A percentile compares a stretch with the other conserved stretches of the same genome.
Conservation (phyloP, 805 yeast genomes). For the Lipomyces orientalis region DNA sequence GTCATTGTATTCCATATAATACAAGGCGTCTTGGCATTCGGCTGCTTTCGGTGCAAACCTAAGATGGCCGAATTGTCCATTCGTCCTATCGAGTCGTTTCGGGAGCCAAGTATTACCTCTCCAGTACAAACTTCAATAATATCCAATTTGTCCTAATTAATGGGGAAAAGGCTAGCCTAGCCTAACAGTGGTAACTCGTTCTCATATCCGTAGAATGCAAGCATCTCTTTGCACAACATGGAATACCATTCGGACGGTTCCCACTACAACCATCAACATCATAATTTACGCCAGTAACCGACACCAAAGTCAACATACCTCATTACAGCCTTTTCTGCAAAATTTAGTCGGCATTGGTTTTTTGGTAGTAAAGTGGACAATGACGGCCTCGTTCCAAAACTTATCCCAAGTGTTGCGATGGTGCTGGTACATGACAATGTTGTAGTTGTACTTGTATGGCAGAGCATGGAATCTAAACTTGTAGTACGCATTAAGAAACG, state of each 20-base stretch:
- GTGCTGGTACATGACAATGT: slow-evolving; percentile 39
- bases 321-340: slow-evolving; percentile 34
- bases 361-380: slow-evolving; percentile 39
- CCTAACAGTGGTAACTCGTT: slow-evolving; percentile 37
- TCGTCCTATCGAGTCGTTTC: neutral
- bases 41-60: neutral
- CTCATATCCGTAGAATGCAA: slow-evolving; percentile 38
- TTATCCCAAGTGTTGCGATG: slow-evolving; percentile 37
- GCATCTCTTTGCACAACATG: slow-evolving; percentile 39
- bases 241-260: slow-evolving; percentile 40
- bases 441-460: slow-evolving; percentile 41
- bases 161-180: slow-evolving; percentile 4
- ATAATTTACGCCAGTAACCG: neutral
- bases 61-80: neutral
- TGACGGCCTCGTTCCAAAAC: slow-evolving; percentile 40
- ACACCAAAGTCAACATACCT: slow-evolving; percentile 19
- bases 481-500: slow-evolving; percentile 39
- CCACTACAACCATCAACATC: slow-evolving; percentile 22
- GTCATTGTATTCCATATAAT: neutral
- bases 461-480: slow-evolving; percentile 35
- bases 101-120: neutral
- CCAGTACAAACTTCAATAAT: neutral
- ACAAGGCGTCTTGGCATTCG: neutral
- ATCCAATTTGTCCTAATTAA: neutral
- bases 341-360: slow-evolving; percentile 37